Evolutionary conservation across 1,284 basidiomycete species (phyloP), one percentile per base, ranked within the genome.

Genomic region (Trametes polyzona): DNA sequence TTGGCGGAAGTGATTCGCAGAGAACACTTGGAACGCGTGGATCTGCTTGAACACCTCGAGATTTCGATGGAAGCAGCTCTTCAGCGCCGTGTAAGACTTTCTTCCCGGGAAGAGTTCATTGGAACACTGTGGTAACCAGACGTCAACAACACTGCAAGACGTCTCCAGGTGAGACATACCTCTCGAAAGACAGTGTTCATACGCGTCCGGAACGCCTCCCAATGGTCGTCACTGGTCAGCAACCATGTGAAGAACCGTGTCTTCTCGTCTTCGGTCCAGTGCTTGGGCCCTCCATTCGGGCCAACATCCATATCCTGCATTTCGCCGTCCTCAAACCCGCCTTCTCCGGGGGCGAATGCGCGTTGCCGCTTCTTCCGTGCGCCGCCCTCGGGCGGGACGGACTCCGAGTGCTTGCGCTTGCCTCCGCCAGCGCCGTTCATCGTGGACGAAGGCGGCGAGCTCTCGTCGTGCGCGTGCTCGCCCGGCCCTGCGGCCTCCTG

Each of bases 201-300:
- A 12, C 87, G 87, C 5, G 86, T 85, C 19, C 85, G 80, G 48
- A 90, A 81, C 27, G 84, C 74, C 58, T 83, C 86, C 84, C 88
- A 90, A 59, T 89, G 86, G 16, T 88, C 86, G 66, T 91, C 87
- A 65, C 84, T 80, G 16, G 81, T 86, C 82, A 90, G 86, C 50
- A 91, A 78, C 88, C 88, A 90, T 32, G 73, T 80, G 70, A 90
- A 90, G 42, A 90, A 74, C 59, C 79, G 83, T 6, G 84, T 79
- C 72, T 89, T 90, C 68, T 90, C 88, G 14, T 88, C 86, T 67
- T 90, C 88, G 0, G 87, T 87, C 88, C 88, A 90, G 64, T 90
- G 88, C 63, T 90, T 89, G 2, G 88, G 86, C 21, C 88, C 88
- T 11, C 67, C 69, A 29, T 65, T 65, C 17, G 67, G 67, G 3